Evolutionary conservation across 805 yeast genomes (phyloP).

Genomic region (Suhomyces prunicola): DNA sequence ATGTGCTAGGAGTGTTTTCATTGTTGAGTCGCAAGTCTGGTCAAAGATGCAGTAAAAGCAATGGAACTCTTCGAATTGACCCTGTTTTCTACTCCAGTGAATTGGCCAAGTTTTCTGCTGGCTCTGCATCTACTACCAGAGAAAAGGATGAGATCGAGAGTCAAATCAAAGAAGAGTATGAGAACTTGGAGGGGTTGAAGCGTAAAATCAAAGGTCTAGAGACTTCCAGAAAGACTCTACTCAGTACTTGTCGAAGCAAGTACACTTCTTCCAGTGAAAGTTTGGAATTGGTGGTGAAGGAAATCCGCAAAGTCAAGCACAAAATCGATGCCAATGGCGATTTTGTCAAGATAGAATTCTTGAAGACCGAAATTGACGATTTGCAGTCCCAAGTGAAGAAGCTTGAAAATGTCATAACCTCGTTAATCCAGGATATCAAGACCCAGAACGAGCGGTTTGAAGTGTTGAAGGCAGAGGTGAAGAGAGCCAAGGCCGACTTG

Average conservation of each 20-base stretch:
- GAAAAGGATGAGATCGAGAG: slow-evolving; percentile 13
- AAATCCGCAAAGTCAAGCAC: slow-evolving; percentile 25
- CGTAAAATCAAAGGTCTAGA: slow-evolving; percentile 5
- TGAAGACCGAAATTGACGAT: slow-evolving; percentile 30
- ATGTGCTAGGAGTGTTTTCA: slow-evolving; percentile 43
- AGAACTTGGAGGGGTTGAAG: slow-evolving; percentile 1
- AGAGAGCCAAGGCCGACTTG: slow-evolving; percentile 4
- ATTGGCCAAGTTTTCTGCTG: slow-evolving; percentile 27
- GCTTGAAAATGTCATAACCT: slow-evolving; percentile 25
- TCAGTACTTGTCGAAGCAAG: slow-evolving; percentile 10
- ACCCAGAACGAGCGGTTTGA: slow-evolving; percentile 6
- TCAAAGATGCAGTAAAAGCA: slow-evolving; percentile 35
- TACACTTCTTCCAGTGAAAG: slow-evolving; percentile 1
- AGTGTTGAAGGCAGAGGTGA: slow-evolving; percentile 7
- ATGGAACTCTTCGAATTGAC: slow-evolving; percentile 49
- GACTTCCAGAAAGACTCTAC: slow-evolving; percentile 7
- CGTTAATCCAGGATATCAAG: slow-evolving; percentile 22
- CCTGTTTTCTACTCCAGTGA: slow-evolving; percentile 46
- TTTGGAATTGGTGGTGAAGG: slow-evolving; percentile 11
- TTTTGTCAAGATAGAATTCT: slow-evolving; percentile 39
- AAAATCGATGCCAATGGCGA: slow-evolving; percentile 45
- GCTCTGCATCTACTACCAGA: slow-evolving; percentile 9
- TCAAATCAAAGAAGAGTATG: slow-evolving; percentile 8
- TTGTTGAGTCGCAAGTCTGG: slow-evolving; percentile 45
- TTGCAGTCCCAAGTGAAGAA: slow-evolving; percentile 25